phyloP scores from a whole-genome alignment of 2,329 filamentous ascomycete genomes.

The Aciculosporium take region DNA sequence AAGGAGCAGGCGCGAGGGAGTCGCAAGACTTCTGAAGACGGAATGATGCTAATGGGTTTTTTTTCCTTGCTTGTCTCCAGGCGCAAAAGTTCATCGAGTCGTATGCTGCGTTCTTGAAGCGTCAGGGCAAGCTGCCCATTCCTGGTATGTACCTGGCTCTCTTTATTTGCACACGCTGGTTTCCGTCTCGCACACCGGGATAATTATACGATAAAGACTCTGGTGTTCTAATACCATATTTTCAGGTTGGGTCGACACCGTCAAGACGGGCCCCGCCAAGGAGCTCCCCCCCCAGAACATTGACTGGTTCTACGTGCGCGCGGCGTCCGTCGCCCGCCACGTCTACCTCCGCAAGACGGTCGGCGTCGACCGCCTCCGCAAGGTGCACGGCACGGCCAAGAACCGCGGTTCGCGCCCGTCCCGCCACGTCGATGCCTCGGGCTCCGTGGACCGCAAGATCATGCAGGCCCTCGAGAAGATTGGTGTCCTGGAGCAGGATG shows the following conservation, averaged over 20 bases:
- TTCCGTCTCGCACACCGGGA: no score
- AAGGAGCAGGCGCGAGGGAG: constrained; percentile 57
- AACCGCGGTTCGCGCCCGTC: constrained; percentile 88
- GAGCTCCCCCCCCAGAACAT: constrained; percentile 96
- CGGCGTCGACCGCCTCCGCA: constrained; percentile 93
- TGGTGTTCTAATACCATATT: not conserved
- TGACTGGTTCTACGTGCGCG: constrained; percentile 91
- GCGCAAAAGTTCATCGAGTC: constrained; percentile 80
- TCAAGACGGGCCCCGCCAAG: constrained; percentile 94
- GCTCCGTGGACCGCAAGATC: constrained; percentile 93
- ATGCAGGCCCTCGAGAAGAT: constrained; percentile 99
- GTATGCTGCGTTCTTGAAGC: constrained; percentile 84
- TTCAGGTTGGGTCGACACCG: constrained; percentile 93
- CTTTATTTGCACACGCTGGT: no score
- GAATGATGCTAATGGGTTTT: constrained; percentile 55
- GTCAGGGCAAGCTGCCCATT: constrained; percentile 83
- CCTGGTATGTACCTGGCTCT: constrained; percentile 49
- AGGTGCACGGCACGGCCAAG: constrained; percentile 91
- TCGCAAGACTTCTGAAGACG: constrained; percentile 61
- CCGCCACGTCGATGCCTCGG: constrained; percentile 90
- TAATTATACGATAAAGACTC: no score
- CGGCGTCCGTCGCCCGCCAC: constrained; percentile 90
- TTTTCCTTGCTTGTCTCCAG: constrained; percentile 42
- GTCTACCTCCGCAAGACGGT: constrained; percentile 99
- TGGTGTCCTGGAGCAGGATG: constrained; percentile 90